Evolutionary conservation across 2,329 filamentous ascomycete species (phyloP).

Genomic region (Beauveria sp.): DNA sequence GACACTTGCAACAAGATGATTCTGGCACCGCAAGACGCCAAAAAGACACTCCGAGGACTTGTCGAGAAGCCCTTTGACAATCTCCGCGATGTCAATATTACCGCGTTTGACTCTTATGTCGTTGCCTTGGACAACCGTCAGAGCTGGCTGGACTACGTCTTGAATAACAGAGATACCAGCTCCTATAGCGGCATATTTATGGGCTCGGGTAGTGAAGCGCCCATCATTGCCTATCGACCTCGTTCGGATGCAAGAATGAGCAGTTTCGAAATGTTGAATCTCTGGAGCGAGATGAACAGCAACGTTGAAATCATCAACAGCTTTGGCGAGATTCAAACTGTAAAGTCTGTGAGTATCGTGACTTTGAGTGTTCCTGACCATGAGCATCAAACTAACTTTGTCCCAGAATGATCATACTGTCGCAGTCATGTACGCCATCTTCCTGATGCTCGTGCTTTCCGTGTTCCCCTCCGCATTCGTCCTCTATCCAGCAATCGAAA

Average conservation of each 20-base stretch:
- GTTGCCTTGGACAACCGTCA: background rate
- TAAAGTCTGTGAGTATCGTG: background rate
- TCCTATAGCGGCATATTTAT: background rate
- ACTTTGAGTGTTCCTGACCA: background rate
- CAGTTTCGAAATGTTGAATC: background rate
- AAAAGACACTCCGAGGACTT: background rate
- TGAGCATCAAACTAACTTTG: background rate
- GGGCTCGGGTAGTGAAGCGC: background rate
- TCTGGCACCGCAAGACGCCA: background rate
- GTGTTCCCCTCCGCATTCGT: constrained; percentile 59
- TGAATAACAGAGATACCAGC: background rate
- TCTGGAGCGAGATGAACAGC: constrained; percentile 5
- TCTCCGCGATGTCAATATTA: background rate
- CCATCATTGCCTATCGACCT: background rate
- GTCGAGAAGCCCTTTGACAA: background rate
- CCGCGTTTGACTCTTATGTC: background rate
- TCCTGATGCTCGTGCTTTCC: constrained; percentile 64
- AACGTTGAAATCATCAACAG: background rate
- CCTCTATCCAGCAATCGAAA: constrained; percentile 73
- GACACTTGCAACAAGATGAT: background rate
- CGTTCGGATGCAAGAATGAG: background rate
- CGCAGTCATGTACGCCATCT: constrained; percentile 47
- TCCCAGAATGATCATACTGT: constrained; percentile 13
- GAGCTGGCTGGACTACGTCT: background rate
- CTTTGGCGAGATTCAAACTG: background rate